Conservation (phyloP, 1,284 basidiomycete species). For the Heliocybe sulcata region DNA sequence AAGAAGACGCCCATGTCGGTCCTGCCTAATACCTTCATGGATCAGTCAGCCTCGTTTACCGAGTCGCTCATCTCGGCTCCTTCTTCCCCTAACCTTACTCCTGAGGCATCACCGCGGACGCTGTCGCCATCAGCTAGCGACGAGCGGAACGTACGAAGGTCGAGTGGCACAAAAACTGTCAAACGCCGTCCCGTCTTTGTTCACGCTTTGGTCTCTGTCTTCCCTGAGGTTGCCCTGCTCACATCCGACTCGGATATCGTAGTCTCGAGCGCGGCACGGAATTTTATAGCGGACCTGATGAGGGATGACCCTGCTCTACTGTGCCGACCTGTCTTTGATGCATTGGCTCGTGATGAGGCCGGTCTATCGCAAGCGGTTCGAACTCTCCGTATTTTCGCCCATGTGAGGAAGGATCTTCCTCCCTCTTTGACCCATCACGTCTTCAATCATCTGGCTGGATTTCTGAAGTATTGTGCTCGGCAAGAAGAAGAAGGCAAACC, state of each 20-base stretch:
- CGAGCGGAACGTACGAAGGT: conserved; percentile 36
- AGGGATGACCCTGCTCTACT: conserved; percentile 66
- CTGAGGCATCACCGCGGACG: conserved; percentile 27
- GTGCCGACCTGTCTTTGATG: conserved; percentile 57
- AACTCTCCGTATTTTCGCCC: conserved; percentile 45
- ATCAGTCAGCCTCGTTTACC: conserved; percentile 30
- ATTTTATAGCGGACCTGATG: conserved; percentile 61
- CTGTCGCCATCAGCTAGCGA: conserved; percentile 20
- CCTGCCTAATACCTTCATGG: conserved; percentile 47
- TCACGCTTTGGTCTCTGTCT: conserved; percentile 44
- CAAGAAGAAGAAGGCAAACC: conserved; percentile 34
- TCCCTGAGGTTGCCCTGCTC: conserved; percentile 45
- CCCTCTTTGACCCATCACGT: conserved; percentile 61
- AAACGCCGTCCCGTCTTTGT: conserved; percentile 63
- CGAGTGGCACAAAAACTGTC: conserved; percentile 40
- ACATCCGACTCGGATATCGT: conserved; percentile 45
- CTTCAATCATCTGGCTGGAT: conserved; percentile 67
- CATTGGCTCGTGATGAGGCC: conserved; percentile 42
- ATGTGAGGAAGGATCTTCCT: conserved; percentile 47
- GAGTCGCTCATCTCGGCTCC: conserved; percentile 13
- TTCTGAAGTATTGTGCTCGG: conserved; percentile 52
- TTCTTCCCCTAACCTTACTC: conserved; percentile 26
- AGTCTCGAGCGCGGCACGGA: conserved; percentile 50
- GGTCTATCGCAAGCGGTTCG: conserved; percentile 38
- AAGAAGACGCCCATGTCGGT: conserved; percentile 57